phyloP scores from a whole-genome alignment of 345 rosid genomes.

The Ceriops zippeliana region DNA sequence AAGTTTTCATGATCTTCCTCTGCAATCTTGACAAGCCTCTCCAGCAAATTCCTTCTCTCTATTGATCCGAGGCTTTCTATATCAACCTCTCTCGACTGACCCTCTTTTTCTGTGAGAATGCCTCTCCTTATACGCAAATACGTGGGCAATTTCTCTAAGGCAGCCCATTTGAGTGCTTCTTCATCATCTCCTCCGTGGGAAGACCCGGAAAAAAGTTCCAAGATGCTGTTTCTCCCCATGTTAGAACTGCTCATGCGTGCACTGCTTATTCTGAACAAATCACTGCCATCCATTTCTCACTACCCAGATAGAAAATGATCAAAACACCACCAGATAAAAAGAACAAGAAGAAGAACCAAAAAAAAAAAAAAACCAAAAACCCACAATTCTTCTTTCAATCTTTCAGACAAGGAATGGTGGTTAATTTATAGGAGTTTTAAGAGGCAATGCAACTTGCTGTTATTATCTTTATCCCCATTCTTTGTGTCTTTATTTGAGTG shows the following conservation, averaged over 20 bases:
- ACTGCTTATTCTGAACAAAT: slow-evolving; percentile 27
- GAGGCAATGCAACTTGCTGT: too few relatives aligned
- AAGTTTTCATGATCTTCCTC: slow-evolving; percentile 88
- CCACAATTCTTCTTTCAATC: not conserved
- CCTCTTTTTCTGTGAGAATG: slow-evolving; percentile 49
- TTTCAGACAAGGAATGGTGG: slow-evolving; percentile 10
- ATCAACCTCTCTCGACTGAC: slow-evolving; percentile 52
- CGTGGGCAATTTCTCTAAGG: slow-evolving; percentile 82
- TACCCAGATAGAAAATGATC: not conserved
- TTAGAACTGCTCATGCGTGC: slow-evolving; percentile 41
- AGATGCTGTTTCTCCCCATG: slow-evolving; percentile 39
- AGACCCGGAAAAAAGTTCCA: slow-evolving; percentile 42
- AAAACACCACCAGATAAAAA: not conserved
- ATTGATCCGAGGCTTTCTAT: slow-evolving; percentile 59
- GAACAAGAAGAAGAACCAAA: not conserved
- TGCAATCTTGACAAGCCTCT: slow-evolving; percentile 62
- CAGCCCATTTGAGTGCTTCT: slow-evolving; percentile 91
- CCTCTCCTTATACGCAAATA: slow-evolving; percentile 65
- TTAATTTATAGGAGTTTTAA: not conserved
- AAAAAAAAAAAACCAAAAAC: too few relatives aligned
- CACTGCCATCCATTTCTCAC: slow-evolving; percentile 36
- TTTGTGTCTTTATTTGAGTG: not conserved
- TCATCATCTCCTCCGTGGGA: slow-evolving; percentile 51
- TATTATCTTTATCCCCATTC: not conserved
- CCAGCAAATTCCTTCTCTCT: slow-evolving; percentile 65